Evolutionary conservation across 129 eudicot genomes (phyloP), one percentile per base, ranked within the genome.

Genomic region (Solidago caesia): DNA sequence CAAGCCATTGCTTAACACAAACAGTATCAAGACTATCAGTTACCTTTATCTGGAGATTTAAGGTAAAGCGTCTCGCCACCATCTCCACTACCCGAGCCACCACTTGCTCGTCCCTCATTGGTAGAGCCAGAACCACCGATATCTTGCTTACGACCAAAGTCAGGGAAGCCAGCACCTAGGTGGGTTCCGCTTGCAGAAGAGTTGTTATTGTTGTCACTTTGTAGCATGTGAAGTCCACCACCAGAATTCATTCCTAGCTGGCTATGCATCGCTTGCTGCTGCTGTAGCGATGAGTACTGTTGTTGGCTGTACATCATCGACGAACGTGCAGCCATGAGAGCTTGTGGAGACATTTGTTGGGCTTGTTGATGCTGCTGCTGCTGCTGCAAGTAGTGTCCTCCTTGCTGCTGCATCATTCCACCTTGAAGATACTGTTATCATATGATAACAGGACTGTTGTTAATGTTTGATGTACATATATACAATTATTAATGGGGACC

Each of bases 351-450:
- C 91, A 90, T 84, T 51, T 80, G 86, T 66, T 89, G 96, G 7
- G 86, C 86, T 83, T 91, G 97, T 39, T 91, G 96, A 16, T 89
- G 98, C 73, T 93, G 98, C 88, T 33, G 96, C 29, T 86, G 96
- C 45, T 89, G 98, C 78, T 93, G 98, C 89, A 86, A 75, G 91
- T 90, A 88, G 70, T 86, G 90, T 12, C 84, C 79, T 14, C 96
- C 92, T 2, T 85, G 78, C 77, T 90, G 83, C 83, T 90, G 97
- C 87, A 87, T 75, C 61, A 88, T 81, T 62, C 96, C 87, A 70
- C 86, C 82, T 15, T 77, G 79, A 53, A 89, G 79, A 52, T 70
- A 88, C 98, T 93, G 89, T 2, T 7, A 3, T 16, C n/a, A 8
- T 64, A 44, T 41, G 26, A 76, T 16, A 8, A 44, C 4, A 11